These are phyloP conservation scores for Russula brevipes DNA, from an alignment of 768 basidiomycete genomes.

Conservation along the genomic window DNA sequence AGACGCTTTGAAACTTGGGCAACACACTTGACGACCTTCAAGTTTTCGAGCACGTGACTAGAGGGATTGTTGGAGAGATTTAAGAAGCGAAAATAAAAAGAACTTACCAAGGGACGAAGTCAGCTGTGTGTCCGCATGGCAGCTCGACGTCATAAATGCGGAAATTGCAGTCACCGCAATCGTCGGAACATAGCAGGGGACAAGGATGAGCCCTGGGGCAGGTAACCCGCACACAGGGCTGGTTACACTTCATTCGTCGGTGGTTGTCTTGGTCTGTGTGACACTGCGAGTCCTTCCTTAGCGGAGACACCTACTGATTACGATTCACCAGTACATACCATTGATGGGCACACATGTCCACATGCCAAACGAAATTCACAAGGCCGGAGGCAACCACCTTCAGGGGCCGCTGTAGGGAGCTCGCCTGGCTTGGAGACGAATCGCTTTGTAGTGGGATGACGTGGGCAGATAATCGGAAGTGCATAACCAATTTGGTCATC, in stretches of 20 bases:
- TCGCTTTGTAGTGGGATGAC: conserved; percentile 10
- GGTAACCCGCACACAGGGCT: conserved; percentile 25
- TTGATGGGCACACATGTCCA: conserved; percentile 32
- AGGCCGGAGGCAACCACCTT: conserved; percentile 33
- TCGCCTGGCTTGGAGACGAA: conserved; percentile 18
- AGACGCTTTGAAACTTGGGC: conserved; percentile 29
- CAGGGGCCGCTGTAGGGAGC: conserved; percentile 15
- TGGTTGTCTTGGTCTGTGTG: conserved; percentile 28
- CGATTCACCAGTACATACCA: conserved; percentile 18
- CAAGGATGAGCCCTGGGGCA: conserved; percentile 31
- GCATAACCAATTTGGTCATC: conserved; percentile 30
- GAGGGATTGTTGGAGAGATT: neutral
- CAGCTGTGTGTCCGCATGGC: conserved; percentile 29
- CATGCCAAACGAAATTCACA: conserved; percentile 30
- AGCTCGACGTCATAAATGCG: conserved; percentile 27
- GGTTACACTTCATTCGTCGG: conserved; percentile 25
- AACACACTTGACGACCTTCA: conserved; percentile 28
- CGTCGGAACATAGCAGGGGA: conserved; percentile 28
- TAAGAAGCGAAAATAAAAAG: neutral
- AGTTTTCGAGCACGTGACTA: conserved; percentile 29
- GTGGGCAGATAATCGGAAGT: conserved; percentile 20
- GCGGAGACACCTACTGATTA: neutral
- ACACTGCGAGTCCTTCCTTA: conserved; percentile 13
- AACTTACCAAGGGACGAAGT: conserved; percentile 30
- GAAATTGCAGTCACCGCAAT: conserved; percentile 30